Percentiles rank a stretch among this genome's conserved stretches.
These are phyloP conservation scores for Penstemon davidsonii DNA, from an alignment of 257 asterid species.

Conservation along the genomic window DNA sequence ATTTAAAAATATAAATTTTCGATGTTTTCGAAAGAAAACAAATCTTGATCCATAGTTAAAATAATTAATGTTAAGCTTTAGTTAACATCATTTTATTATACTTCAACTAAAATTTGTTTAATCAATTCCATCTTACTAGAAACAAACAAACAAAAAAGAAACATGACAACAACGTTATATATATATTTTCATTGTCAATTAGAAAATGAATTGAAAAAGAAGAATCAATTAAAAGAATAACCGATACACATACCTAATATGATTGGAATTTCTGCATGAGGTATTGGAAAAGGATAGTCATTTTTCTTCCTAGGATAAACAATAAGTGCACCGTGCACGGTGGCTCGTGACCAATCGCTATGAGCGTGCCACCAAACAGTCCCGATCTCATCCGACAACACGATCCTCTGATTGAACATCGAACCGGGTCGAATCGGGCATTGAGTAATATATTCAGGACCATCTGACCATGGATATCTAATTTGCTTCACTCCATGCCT, in stretches of 20 bases:
- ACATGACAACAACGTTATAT: too few species aligned
- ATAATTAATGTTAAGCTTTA: too few species aligned
- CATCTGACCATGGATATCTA: conserved; percentile 61
- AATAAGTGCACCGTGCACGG: conserved; percentile 49
- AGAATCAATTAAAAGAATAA: too few species aligned
- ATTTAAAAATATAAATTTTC: too few species aligned
- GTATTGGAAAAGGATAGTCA: conserved; percentile 41
- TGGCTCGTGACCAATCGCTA: conserved; percentile 49
- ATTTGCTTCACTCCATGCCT: conserved; percentile 61
- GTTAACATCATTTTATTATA: too few species aligned
- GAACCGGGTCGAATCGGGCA: conserved; percentile 49
- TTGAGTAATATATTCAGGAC: conserved; percentile 46
- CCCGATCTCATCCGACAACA: conserved; percentile 45
- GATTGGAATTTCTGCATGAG: conserved; percentile 42
- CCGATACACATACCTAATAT: conserved; percentile 34
- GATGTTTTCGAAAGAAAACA: too few species aligned
- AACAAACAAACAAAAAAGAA: too few species aligned
- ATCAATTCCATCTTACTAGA: too few species aligned
- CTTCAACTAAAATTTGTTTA: too few species aligned
- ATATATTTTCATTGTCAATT: too few species aligned
- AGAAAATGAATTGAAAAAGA: too few species aligned
- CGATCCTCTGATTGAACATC: conserved; percentile 37
- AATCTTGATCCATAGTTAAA: too few species aligned
- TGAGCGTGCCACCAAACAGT: conserved; percentile 71
- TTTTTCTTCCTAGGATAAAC: conserved; percentile 28